Evolutionary conservation across 768 basidiomycete species (phyloP).

Genomic region (Hygrocybe coccinea): DNA sequence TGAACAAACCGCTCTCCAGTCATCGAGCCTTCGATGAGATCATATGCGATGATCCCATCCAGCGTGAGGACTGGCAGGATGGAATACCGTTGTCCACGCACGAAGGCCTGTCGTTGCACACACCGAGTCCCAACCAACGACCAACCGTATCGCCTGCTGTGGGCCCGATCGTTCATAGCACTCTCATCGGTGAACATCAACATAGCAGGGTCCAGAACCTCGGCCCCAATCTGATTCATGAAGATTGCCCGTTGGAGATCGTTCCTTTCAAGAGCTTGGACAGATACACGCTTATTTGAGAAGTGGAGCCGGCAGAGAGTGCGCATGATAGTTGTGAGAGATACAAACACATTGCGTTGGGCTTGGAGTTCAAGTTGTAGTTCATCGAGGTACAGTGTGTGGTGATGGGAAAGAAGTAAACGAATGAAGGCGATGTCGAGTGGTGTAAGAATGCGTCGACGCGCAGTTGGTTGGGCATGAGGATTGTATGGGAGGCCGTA

Average conservation of each 20-base stretch:
- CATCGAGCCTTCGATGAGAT: constrained; percentile 34
- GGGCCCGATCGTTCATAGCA: constrained; percentile 21
- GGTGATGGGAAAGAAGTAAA: constrained; percentile 1
- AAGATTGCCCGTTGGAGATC: background rate
- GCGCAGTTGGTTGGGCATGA: background rate
- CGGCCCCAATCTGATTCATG: constrained; percentile 1
- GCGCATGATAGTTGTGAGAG: background rate
- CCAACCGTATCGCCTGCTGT: constrained; percentile 16
- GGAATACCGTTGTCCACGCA: constrained; percentile 27
- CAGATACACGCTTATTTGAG: background rate
- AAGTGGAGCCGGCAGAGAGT: background rate
- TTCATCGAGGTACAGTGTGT: constrained; percentile 8
- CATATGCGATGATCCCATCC: constrained; percentile 28
- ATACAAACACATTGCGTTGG: background rate
- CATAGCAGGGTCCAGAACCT: background rate
- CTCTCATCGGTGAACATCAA: constrained; percentile 25
- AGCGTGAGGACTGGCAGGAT: constrained; percentile 26
- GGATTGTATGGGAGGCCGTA: constrained; percentile 9
- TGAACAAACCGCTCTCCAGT: constrained; percentile 29
- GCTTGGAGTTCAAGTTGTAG: background rate
- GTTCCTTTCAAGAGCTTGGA: background rate
- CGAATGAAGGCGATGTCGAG: constrained; percentile 6
- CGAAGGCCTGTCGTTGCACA: constrained; percentile 17
- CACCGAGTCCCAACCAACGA: constrained; percentile 14
- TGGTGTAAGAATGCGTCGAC: constrained; percentile 1